Evolutionary conservation across 2,329 filamentous ascomycete genomes (phyloP), one percentile per base, ranked within the genome.

Genomic region (Ascochyta pisi): DNA sequence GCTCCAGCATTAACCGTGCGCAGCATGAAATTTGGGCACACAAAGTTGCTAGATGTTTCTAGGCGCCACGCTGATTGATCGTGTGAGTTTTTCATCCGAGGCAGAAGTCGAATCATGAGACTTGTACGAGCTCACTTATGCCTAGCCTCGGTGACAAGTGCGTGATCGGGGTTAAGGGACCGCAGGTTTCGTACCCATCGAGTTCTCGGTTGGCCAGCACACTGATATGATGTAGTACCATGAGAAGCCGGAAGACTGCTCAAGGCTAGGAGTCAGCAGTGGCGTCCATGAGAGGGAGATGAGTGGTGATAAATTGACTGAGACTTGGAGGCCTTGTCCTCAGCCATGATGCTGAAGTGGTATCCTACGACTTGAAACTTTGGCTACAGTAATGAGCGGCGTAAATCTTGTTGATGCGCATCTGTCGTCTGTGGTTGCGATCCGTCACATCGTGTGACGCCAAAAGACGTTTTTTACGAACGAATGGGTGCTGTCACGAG

Each of bases 101-200:
- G 39, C 35, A 29, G 35, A 19, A 38, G 23, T 51, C 24, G 47
- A 47, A 41, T 27, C 27, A 29, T 39, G 39, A 52, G 26, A 41
- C 55, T 48, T 42, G 61, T 62, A 50, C 33, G 39, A 53, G 56
- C 40, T 47, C 44, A 29, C 37, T 35, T 57, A 52, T 60, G 50
- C 62, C 58, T 40, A 35, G 37, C 41, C 23, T n/a, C 38, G 52
- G 59, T 63, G n/a, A 47, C 53, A 64, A 54, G 49, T 48, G 58
- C 49, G 58, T 63, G 61, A 65, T 43, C 22, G 13, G 13, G 9
- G 22, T n/a, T 10, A 15, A n/a, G 10, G 7, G 4, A 38, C 50
- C 31, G 38, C 38, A 23, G 35, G 22, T 29, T 13, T 4, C 10
- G 26, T 31, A 27, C 26, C 15, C 13, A 9, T 43, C 24, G 6